phyloP scores from a whole-genome alignment of 768 basidiomycete genomes.

The Symmetrospora coprosmae region DNA sequence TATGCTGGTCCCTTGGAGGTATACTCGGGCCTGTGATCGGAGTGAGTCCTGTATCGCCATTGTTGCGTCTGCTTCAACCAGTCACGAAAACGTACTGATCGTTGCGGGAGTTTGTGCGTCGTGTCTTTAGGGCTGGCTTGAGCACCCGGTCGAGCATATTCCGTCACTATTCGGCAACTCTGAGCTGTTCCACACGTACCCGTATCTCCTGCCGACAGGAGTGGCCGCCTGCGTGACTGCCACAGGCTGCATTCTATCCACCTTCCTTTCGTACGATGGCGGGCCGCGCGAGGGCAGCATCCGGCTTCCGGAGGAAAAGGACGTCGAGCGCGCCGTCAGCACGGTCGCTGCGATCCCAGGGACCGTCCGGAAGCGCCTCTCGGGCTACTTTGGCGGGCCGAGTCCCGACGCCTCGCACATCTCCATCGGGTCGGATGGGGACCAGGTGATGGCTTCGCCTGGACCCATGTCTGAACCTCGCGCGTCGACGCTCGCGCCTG shows the following conservation, averaged over 20 bases:
- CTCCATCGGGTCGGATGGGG: neutral
- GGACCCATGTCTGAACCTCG: neutral
- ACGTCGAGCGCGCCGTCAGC: conserved; percentile 32
- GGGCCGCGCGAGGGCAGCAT: conserved; percentile 78
- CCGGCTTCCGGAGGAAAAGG: conserved; percentile 65
- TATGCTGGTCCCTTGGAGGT: conserved; percentile 71
- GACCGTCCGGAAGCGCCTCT: conserved; percentile 2
- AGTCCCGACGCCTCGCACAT: neutral
- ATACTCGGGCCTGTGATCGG: conserved; percentile 71
- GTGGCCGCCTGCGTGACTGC: conserved; percentile 65
- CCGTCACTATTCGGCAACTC: conserved; percentile 51
- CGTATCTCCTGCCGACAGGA: conserved; percentile 76
- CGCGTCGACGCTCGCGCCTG: neutral
- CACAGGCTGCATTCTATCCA: conserved; percentile 64
- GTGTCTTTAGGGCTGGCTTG: too few species aligned
- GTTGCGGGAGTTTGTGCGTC: too few species aligned
- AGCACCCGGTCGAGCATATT: conserved; percentile 65
- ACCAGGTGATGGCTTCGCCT: neutral
- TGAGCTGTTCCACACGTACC: conserved; percentile 56
- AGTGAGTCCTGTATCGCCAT: too few species aligned
- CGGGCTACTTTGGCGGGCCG: conserved; percentile 8
- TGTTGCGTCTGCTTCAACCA: too few species aligned
- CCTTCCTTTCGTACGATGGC: conserved; percentile 81
- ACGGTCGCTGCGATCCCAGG: conserved; percentile 28
- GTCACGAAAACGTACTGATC: too few species aligned